These are phyloP conservation scores for Urostyla sp. DNA, from an alignment of 73 alveolate genomes.

Conservation along the genomic window DNA sequence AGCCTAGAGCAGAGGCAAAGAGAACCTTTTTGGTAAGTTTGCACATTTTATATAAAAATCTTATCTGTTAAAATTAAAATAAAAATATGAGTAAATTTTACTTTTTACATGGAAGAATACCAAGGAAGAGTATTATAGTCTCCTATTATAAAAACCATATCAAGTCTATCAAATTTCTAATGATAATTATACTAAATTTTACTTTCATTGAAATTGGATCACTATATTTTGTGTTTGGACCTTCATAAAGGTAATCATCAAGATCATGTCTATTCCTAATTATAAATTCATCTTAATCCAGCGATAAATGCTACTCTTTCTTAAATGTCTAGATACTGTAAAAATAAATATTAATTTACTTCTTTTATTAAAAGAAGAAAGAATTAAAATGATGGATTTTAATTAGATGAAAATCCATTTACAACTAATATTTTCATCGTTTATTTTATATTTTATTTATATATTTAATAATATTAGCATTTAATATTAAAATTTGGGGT, in stretches of 20 bases:
- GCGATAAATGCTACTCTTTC: slow-evolving; percentile 8
- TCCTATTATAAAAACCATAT: slow-evolving; percentile 90
- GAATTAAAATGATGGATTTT: not conserved
- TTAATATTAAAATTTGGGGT: too few relatives aligned
- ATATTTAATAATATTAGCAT: too few relatives aligned
- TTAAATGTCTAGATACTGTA: not conserved
- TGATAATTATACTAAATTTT: not conserved
- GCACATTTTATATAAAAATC: slow-evolving; percentile 82
- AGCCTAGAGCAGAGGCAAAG: slow-evolving; percentile 87
- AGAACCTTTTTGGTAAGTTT: slow-evolving; percentile 78
- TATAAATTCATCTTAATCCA: slow-evolving; percentile 13
- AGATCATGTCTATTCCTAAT: slow-evolving; percentile 1
- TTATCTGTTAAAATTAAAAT: slow-evolving; percentile 14
- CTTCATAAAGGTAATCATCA: slow-evolving; percentile 26
- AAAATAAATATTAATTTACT: slow-evolving; percentile 2
- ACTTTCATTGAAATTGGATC: slow-evolving; percentile 57
- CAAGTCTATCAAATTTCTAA: slow-evolving; percentile 82
- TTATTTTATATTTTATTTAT: too few relatives aligned
- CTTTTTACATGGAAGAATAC: slow-evolving; percentile 79
- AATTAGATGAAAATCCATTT: slow-evolving; percentile 10
- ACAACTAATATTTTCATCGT: slow-evolving; percentile 40
- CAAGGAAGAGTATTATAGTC: slow-evolving; percentile 89
- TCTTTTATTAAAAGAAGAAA: slow-evolving; percentile 4
- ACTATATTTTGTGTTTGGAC: slow-evolving; percentile 30
- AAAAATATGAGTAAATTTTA: slow-evolving; percentile 6